These are phyloP conservation scores for Nepenthes alata DNA, from an alignment of 179 eudicot genomes.

Conservation along the genomic window DNA sequence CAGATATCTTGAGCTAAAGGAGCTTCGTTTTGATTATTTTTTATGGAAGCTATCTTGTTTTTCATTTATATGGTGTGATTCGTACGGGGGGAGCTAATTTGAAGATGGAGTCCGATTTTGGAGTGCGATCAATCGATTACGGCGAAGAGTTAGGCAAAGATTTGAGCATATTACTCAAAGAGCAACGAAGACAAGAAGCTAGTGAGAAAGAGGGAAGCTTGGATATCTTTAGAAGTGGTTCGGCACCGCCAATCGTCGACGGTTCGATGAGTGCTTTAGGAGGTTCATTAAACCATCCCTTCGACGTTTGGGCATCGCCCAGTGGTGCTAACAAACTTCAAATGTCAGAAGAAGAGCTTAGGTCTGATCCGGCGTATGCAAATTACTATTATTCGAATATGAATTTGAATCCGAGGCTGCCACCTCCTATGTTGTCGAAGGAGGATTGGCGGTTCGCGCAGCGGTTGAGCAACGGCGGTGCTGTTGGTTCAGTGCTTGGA, in stretches of 20 bases:
- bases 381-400: constrained; percentile 78
- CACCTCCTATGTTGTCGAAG: constrained; percentile 84
- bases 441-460: constrained; percentile 89
- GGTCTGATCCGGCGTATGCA: constrained; percentile 84
- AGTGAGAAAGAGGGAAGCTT: constrained; percentile 46
- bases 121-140: constrained; percentile 28
- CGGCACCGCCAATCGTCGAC: constrained; percentile 94
- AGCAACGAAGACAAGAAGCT: constrained; percentile 36
- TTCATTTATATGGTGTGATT: constrained; percentile 1
- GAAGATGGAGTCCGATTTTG: constrained; percentile 22
- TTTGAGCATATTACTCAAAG: constrained; percentile 41
- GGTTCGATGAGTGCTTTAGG: constrained; percentile 64
- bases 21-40: not conserved
- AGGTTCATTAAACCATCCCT: constrained; percentile 24
- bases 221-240: constrained; percentile 68
- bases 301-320: constrained; percentile 28
- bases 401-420: constrained; percentile 89
- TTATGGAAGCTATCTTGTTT: not conserved
- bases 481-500: constrained; percentile 49
- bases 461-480: constrained; percentile 34
- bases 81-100: not conserved
- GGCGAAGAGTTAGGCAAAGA: constrained; percentile 60
- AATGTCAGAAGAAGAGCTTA: constrained; percentile 62
- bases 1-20: not conserved
- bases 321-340: constrained; percentile 25